Evolutionary conservation across 345 rosid species (phyloP), one percentile per base, ranked within the genome.

Genomic region (Ceriops decandra): DNA sequence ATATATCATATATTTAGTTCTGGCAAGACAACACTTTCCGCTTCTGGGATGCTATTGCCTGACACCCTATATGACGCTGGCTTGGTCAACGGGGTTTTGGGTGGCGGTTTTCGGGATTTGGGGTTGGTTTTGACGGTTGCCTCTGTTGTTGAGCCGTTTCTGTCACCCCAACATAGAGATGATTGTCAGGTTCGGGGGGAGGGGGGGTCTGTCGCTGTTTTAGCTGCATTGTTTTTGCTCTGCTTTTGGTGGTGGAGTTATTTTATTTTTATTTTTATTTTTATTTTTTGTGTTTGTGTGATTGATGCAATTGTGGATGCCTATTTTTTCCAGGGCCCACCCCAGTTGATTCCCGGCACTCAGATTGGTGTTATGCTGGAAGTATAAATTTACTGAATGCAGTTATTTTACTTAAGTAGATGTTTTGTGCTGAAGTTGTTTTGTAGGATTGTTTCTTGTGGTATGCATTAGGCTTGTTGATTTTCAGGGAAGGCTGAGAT

Each of bases 31-130:
- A 78, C 97, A 36, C 84, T 93, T 68, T 91, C 97, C 57, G 95
- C 95, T 76, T 93, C 98, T 72, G 97, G 96, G 75, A 69, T 91
- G 80, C 30, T 93, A 68, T 64, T 93, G 78, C 87, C 93, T 20
- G 76, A 69, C 57, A 72, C 72, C 63, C 73, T 87, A 28, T 85
- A 67, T 69, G 66, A 73, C n/a, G 52, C 78, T 69, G 83, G 76
- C 68, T 79, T 69, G 38, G 83, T 68, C 24, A 77, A 79, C 69
- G 74, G 73, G 69, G 62, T 75, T 67, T 68, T 76, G 78, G 85
- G 60, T 6, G 72, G 61, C 65, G 30, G 24, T 63, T 72, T 77
- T 62, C 75, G 73, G 74, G 73, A 65, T 42, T 49, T 72, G 68
- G 87, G 62, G 19, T 63, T 89, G 70, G 83, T 89, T 58, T 69